A percentile compares a stretch with the other conserved stretches of the same genome.
Conservation (phyloP, 768 basidiomycete species). For the Symmetrospora coprosmae region DNA sequence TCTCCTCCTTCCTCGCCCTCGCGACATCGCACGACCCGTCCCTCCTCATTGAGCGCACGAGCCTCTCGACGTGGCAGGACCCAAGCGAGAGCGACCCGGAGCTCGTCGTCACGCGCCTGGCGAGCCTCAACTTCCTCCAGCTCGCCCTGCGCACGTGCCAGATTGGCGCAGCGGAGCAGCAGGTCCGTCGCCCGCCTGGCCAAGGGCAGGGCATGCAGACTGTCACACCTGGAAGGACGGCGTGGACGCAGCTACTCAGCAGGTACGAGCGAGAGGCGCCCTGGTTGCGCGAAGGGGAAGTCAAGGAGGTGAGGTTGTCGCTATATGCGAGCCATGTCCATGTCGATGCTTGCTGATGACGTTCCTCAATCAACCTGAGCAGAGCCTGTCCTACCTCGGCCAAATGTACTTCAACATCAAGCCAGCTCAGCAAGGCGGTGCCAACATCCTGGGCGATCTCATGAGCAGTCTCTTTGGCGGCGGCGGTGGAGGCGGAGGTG, state of each 20-base stretch:
- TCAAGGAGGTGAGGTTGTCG: conserved; percentile 29
- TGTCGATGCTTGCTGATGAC: conserved; percentile 23
- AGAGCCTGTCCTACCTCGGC: too few relatives aligned
- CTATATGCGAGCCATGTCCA: not conserved
- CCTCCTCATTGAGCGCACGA: conserved; percentile 36
- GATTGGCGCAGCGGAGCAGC: conserved; percentile 22
- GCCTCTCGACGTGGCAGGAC: conserved; percentile 28
- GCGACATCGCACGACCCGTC: conserved; percentile 45
- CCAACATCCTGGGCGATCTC: conserved; percentile 76
- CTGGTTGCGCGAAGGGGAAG: conserved; percentile 33
- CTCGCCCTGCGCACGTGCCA: conserved; percentile 79
- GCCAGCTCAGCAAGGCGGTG: conserved; percentile 50
- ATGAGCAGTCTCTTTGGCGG: conserved; percentile 79
- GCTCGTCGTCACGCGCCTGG: conserved; percentile 58
- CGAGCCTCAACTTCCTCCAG: conserved; percentile 74
- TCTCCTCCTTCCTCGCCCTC: conserved; percentile 58
- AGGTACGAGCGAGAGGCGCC: conserved; percentile 63
- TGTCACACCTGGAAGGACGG: conserved; percentile 29
- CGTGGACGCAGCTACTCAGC: conserved; percentile 68
- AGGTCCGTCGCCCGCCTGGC: conserved; percentile 37
- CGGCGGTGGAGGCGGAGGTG: conserved; percentile 34
- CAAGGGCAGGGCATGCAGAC: conserved; percentile 29
- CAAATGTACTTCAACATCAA: conserved; percentile 75
- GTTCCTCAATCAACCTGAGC: too few relatives aligned
- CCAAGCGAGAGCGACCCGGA: conserved; percentile 44